phyloP scores from a whole-genome alignment of 1,284 basidiomycete species.

The Tylopilus sp. region DNA sequence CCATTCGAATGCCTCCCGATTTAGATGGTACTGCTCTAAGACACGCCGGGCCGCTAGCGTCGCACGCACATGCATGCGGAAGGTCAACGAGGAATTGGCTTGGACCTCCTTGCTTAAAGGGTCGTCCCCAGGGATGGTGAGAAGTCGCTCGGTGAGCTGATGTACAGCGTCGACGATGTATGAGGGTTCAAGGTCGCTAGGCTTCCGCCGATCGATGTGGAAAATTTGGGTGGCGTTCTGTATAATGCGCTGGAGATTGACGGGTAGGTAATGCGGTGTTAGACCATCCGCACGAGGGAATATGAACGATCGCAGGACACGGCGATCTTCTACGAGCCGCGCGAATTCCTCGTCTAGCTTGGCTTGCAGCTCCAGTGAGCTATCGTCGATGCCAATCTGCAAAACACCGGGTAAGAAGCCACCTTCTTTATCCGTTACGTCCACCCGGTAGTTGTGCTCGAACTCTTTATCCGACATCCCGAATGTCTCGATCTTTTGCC shows the following conservation, averaged over 20 bases:
- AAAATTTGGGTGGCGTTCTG: conserved; percentile 98
- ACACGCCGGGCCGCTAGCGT: conserved; percentile 83
- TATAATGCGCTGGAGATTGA: conserved; percentile 92
- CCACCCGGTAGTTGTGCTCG: conserved; percentile 88
- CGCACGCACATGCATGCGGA: conserved; percentile 90
- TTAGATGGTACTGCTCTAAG: conserved; percentile 83
- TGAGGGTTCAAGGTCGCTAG: conserved; percentile 86
- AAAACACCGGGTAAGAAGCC: conserved; percentile 80
- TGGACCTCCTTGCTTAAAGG: conserved; percentile 74
- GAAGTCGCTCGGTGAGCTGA: conserved; percentile 65
- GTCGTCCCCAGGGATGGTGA: conserved; percentile 88
- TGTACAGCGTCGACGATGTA: conserved; percentile 83
- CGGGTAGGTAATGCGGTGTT: conserved; percentile 79
- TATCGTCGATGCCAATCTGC: conserved; percentile 93
- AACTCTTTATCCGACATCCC: conserved; percentile 82
- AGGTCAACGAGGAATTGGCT: conserved; percentile 86
- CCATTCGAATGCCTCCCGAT: conserved; percentile 94
- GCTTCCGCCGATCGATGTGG: conserved; percentile 92
- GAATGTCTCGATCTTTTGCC: conserved; percentile 89
- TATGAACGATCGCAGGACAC: conserved; percentile 75
- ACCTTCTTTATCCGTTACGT: conserved; percentile 78
- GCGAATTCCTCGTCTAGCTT: conserved; percentile 87
- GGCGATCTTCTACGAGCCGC: conserved; percentile 76
- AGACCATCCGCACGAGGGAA: conserved; percentile 78
- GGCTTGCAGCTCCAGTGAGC: conserved; percentile 84